These are phyloP conservation scores for Viola pubescens DNA, from an alignment of 441 rosid genomes.

Conservation along the genomic window DNA sequence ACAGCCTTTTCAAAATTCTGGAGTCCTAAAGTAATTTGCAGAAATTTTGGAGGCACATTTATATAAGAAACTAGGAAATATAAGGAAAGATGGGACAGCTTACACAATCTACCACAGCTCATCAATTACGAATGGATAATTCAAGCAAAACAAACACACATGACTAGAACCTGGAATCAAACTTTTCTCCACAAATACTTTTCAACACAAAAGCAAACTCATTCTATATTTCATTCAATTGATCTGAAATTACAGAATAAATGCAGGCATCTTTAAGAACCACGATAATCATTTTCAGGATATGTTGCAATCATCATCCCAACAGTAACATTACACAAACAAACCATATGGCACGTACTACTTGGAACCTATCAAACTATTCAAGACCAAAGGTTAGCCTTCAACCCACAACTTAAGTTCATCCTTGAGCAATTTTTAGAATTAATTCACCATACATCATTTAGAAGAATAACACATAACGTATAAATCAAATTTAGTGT, in stretches of 20 bases:
- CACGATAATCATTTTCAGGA: background rate
- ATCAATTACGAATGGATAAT: background rate
- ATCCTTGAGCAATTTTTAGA: slow-evolving; percentile 1
- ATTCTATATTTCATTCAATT: background rate
- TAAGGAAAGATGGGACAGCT: too few species aligned
- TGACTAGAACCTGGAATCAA: slow-evolving; percentile 8
- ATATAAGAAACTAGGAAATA: too few species aligned
- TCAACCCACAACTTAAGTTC: background rate
- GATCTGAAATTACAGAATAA: background rate
- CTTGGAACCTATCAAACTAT: background rate
- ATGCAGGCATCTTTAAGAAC: background rate
- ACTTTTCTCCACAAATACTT: background rate
- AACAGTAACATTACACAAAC: background rate
- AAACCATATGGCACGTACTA: too few species aligned
- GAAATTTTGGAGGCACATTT: too few species aligned
- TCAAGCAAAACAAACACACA: background rate
- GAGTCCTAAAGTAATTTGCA: too few species aligned
- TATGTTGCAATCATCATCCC: background rate
- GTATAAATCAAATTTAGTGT: background rate
- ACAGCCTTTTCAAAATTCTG: too few species aligned
- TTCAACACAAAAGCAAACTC: background rate
- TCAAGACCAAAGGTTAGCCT: background rate
- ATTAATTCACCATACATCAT: slow-evolving; percentile 7
- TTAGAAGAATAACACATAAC: slow-evolving; percentile 4
- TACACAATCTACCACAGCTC: background rate